Conservation (phyloP, 2,329 filamentous ascomycete genomes). For the Aspergillus pseudoglaucus region DNA sequence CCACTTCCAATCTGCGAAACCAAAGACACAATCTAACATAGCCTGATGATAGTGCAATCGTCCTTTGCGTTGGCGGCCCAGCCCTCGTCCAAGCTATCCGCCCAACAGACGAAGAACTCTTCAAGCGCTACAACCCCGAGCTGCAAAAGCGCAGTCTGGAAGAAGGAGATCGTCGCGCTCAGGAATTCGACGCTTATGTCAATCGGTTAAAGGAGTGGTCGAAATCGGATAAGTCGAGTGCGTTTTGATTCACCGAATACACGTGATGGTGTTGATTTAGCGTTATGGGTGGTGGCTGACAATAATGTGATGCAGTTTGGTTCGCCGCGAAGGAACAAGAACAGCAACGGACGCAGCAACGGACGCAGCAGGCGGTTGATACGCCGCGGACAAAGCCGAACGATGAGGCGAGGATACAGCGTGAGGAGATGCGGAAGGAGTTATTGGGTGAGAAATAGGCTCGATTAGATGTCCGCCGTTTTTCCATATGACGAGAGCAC, state of each 20-base stretch:
- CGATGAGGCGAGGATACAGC: slow-evolving; percentile 28
- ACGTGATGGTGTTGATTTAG: neutral
- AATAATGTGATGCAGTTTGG: slow-evolving; percentile 29
- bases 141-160: slow-evolving; percentile 85
- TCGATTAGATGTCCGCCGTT: neutral
- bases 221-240: slow-evolving; percentile 87
- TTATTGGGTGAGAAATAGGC: slow-evolving; percentile 27
- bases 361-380: slow-evolving; percentile 12
- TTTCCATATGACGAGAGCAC: neutral
- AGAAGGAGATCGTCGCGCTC: slow-evolving; percentile 64
- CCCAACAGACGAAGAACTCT: slow-evolving; percentile 86
- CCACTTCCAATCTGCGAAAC: neutral
- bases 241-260: slow-evolving; percentile 8
- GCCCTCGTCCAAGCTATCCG: slow-evolving; percentile 65
- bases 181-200: slow-evolving; percentile 89
- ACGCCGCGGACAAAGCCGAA: slow-evolving; percentile 19
- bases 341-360: slow-evolving; percentile 17
- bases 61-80: slow-evolving; percentile 75
- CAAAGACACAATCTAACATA: slow-evolving; percentile 2
- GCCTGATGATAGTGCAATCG: slow-evolving; percentile 53
- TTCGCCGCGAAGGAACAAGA: slow-evolving; percentile 32
- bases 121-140: slow-evolving; percentile 85
- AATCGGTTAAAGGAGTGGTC: slow-evolving; percentile 76
- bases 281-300: slow-evolving; percentile 2
- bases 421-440: slow-evolving; percentile 36